Evolutionary conservation across 2,329 filamentous ascomycete species (phyloP).

Genomic region (Arthrobotrys entomopaga): DNA sequence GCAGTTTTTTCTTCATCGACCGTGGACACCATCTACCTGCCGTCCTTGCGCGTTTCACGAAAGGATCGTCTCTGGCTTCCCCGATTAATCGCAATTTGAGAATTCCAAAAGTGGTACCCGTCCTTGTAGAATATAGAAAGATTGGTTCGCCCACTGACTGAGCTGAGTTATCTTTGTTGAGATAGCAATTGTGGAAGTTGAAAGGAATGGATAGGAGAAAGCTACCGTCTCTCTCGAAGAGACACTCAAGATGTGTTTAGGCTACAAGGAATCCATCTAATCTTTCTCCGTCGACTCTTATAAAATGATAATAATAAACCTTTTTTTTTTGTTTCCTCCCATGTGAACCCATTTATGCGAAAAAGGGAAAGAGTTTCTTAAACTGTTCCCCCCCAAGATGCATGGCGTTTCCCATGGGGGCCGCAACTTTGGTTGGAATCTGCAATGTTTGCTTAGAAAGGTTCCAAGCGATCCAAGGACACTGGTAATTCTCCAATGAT

Average conservation of each 20-base stretch:
- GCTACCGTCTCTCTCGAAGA: constrained; percentile 20
- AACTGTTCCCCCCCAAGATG: constrained; percentile 42
- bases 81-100: constrained; percentile 49
- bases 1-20: constrained; percentile 30
- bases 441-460: constrained; percentile 52
- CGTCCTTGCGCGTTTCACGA: constrained; percentile 43
- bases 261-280: constrained; percentile 17
- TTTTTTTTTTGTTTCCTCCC: constrained; percentile 22
- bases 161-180: constrained; percentile 3
- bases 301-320: not conserved
- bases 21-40: constrained; percentile 30
- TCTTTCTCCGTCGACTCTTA: no score
- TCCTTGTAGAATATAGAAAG: constrained; percentile 2
- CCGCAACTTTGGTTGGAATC: constrained; percentile 45
- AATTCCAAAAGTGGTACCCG: constrained; percentile 27
- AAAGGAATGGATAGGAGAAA: constrained; percentile 22
- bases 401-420: constrained; percentile 49
- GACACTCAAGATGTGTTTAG: constrained; percentile 13
- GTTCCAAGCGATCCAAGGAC: constrained; percentile 44
- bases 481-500: constrained; percentile 36
- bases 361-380: constrained; percentile 18
- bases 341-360: constrained; percentile 32
- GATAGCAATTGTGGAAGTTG: constrained; percentile 30
- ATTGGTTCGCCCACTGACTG: not conserved
- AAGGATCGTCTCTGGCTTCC: constrained; percentile 40